Base-by-base conservation (phyloP, 352 stramenopile species). In the Stramenopiles sp. region DNA sequence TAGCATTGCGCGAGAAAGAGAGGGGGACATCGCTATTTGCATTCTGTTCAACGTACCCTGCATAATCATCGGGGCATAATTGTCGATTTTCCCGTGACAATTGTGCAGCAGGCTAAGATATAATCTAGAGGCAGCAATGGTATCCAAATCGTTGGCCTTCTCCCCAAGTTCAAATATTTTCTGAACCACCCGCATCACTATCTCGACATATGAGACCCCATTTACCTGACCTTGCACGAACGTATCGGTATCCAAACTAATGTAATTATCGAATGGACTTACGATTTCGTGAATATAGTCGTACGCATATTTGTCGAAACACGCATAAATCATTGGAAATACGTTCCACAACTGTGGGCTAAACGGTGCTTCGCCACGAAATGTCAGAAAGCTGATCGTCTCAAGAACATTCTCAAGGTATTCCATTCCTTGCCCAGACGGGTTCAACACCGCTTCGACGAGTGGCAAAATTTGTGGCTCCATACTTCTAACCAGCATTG, bases 261-360 rank as follows among this genome's bases (percentile, higher is more conserved):
- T 96, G 84, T 96, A 98, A 85, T 97, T 98, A 85, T 98, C 94
- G 44, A 99, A 91, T 39, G 96, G 94, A 0, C 89, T 90, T 76
- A 95, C 92, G 84, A 98, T 97, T 84, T 98, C 95, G 27, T 92
- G 92, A 67, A 98, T 82, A 84, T 98, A 98, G 86, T 99, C 95
- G 31, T 94, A 95, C 0, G 94, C 95, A 88, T 91, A 98, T 82
- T 96, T 89, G 82, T 98, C 90, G 86, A 97, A 98, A 75, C 93
- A 93, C 67, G 90, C 82, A 82, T 98, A 97, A n/a, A 99, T 88
- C 27, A 96, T 89, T 31, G 94, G 94, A 88, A 98, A 99, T n/a
- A 96, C 87, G 82, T 91, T 86, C 95, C 95, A 99, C 30, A 98
- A 86, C 82, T 92, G 85, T n/a, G 89, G 88, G 30, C 92, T 92